Base-by-base conservation (phyloP, 371 early-diverging fungal genomes). In the Mortierella sp. region DNA sequence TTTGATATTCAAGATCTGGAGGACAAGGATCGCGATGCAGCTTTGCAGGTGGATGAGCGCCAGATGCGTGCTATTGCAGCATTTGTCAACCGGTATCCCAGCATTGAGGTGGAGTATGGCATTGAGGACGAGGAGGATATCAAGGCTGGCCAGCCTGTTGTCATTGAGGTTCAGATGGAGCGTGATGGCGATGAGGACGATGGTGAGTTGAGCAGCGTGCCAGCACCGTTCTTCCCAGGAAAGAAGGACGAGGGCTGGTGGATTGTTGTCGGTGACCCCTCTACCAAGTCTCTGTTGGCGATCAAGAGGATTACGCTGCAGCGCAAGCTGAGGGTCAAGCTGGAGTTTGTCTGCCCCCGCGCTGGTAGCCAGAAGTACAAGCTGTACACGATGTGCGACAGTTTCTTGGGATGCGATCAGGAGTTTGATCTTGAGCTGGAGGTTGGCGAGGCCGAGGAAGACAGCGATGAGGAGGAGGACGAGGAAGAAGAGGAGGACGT, bases 201-300 rank as follows among this genome's bases (percentile, higher is more conserved):
- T 0, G 88, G 74, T 43, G 88, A 90, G 21, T 74, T 91, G 75
- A 96, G 93, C 6, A 96, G 91, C 64, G 97, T 96, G 3, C 91
- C 96, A 57, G 98, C 99, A 64, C 98, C 98, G 3, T 97, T 92
- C 91, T 98, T 95, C 93, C 98, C 98, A n/a, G 81, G 84, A 34
- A 89, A 91, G 89, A 97, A 97, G 91, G 95, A 96, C 55, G 99
- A 98, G 88, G 95, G 95, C 40, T 99, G 98, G 98, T 99, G 98
- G 98, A 88, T 98, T 76, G 96, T 99, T 5, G 86, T 99, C 67
- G 98, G 97, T 37, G 96, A 98, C 69, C 91, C 94, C 24, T 82
- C 88, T 43, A 89, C 92, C 8, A 97, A 98, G 89, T 88, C 95
- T 0, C 88, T 99, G 71, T 82, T 97, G 73, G 96, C 96, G 26